A percentile compares a stretch with the other conserved stretches of the same genome.
Conservation (phyloP, 2,329 filamentous ascomycete genomes). For the Alternaria incomplexa region DNA sequence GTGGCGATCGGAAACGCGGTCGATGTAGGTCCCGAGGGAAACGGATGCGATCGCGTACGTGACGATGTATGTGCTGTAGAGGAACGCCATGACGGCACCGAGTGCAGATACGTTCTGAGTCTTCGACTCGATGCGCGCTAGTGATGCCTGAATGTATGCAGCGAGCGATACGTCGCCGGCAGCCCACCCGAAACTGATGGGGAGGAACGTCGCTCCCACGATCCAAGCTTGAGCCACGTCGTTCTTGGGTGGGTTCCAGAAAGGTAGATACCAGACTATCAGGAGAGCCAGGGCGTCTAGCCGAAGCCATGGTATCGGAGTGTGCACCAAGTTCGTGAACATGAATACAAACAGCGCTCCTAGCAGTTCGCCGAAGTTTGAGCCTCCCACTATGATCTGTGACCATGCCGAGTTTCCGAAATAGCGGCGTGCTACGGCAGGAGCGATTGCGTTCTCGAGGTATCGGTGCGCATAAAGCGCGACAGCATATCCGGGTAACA, state of each 20-base stretch:
- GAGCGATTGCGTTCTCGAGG: slow-evolving; percentile 58
- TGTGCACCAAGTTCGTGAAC: slow-evolving; percentile 57
- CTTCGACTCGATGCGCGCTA: slow-evolving; percentile 54
- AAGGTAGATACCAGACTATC: slow-evolving; percentile 58
- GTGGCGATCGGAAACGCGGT: slow-evolving; percentile 48
- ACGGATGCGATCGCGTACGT: slow-evolving; percentile 55
- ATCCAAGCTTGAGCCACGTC: slow-evolving; percentile 56
- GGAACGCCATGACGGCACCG: slow-evolving; percentile 59
- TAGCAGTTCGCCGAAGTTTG: slow-evolving; percentile 58
- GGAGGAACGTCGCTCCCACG: slow-evolving; percentile 55
- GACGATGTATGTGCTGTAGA: slow-evolving; percentile 59
- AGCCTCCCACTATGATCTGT: slow-evolving; percentile 59
- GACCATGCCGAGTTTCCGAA: slow-evolving; percentile 57
- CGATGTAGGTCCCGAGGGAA: slow-evolving; percentile 55
- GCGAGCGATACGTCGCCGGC: slow-evolving; percentile 59
- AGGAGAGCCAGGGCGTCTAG: slow-evolving; percentile 55
- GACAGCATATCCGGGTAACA: slow-evolving; percentile 57
- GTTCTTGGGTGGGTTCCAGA: slow-evolving; percentile 51
- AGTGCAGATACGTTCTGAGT: slow-evolving; percentile 56
- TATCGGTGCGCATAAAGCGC: slow-evolving; percentile 60
- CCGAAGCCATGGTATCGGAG: slow-evolving; percentile 60
- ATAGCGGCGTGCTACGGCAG: slow-evolving; percentile 55
- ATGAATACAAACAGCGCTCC: slow-evolving; percentile 58
- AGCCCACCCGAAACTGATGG: slow-evolving; percentile 57
- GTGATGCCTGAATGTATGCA: slow-evolving; percentile 59